Base-by-base conservation (phyloP, 1,284 basidiomycete species). In the Cryptococcus wingfieldii region DNA sequence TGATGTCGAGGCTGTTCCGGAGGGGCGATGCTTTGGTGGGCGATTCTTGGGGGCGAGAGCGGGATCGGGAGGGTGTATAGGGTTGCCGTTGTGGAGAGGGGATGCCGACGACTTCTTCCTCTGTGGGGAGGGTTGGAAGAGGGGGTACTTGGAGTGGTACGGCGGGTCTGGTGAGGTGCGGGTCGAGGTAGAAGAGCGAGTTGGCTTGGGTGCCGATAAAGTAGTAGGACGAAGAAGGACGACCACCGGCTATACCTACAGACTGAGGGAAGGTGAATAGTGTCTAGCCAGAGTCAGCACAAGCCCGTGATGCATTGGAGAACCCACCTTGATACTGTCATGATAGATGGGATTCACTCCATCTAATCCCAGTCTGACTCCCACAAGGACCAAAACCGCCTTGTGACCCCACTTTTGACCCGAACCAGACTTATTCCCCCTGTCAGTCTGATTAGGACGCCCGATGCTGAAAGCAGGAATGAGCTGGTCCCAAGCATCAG, bases 271-370 rank as follows among this genome's bases (percentile, higher is more conserved):
- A 91, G 0, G 87, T 89, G 75, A 95, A 98, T 25, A 96, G 76
- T 18, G 84, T 80, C 91, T 93, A 66, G 10, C 27, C 34, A 53
- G 14, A 4, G 28, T 13, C n/a, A 13, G 19, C 10, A 28, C 48
- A 2, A 14, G 53, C 48, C 37, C 10, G 4, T 34, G 14, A 50
- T 25, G 23, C 31, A 23, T 4, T 13, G 34, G 9, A 45, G 53
- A n/a, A 67, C 81, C 47, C 46, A 90, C 92, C 82, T 96, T 97
- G 78, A 98, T 85, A 25, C 88, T 86, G 27, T 95, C 88, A 75
- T 94, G 88, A 79, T 98, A 98, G 63, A 94, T 85, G 5, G 93
- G 92, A 74, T 97, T 95, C 10, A 98, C 92, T 23, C 90, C 87
- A 55, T 95, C 90, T 38, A 98, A 78, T 3, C 95, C 95, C 13